These are phyloP conservation scores for Acer negundo DNA, from an alignment of 345 rosid species.

Conservation along the genomic window DNA sequence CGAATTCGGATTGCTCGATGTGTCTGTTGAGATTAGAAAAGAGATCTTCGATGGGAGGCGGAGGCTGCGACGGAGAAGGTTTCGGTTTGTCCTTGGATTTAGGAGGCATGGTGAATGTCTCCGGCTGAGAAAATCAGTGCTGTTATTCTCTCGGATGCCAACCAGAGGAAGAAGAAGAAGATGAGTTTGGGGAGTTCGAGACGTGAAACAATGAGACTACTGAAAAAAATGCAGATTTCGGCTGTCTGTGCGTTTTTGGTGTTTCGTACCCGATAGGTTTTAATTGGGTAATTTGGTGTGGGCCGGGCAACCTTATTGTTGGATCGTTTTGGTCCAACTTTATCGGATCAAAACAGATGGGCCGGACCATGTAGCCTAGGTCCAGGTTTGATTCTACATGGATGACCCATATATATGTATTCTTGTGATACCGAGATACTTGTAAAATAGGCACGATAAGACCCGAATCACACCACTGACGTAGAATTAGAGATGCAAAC, in stretches of 20 bases:
- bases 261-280: background rate
- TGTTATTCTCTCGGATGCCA: background rate
- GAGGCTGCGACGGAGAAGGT: slow-evolving; percentile 56
- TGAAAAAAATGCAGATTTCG: background rate
- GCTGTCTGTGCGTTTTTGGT: background rate
- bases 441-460: too few species aligned
- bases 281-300: background rate
- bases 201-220: background rate
- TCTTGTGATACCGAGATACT: too few species aligned
- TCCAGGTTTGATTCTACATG: background rate
- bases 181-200: background rate
- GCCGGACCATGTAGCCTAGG: background rate
- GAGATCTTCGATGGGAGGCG: slow-evolving; percentile 79
- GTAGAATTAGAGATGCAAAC: too few species aligned
- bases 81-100: slow-evolving; percentile 67
- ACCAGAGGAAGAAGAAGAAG: background rate
- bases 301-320: background rate
- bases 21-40: slow-evolving; percentile 65
- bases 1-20: slow-evolving; percentile 58
- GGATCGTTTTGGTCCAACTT: background rate
- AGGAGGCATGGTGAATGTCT: slow-evolving; percentile 60
- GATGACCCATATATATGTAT: too few species aligned
- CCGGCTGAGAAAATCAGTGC: background rate
- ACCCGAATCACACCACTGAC: too few species aligned
- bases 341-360: background rate